Percentiles rank a stretch among this genome's conserved stretches.
Evolutionary conservation across 192 early-diverging fungal genomes (phyloP).

Genomic region (Gryganskiella cystojenkinii): DNA sequence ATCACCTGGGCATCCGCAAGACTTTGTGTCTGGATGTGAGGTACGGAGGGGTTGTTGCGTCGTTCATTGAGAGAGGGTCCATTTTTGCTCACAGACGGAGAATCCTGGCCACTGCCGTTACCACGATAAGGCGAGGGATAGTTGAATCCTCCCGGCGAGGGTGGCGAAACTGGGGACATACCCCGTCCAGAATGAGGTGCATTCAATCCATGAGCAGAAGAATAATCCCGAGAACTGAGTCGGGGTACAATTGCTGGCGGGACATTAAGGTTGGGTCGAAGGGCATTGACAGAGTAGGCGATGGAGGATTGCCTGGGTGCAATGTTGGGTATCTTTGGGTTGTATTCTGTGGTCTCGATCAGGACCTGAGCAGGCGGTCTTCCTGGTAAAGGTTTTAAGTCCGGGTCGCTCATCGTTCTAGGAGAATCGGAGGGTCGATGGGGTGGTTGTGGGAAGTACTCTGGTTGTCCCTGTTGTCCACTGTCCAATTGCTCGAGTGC

Average conservation of each 20-base stretch:
- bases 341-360: slow-evolving; percentile 38
- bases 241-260: slow-evolving; percentile 43
- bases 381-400: slow-evolving; percentile 11
- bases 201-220: slow-evolving; percentile 41
- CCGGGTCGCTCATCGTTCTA: slow-evolving; percentile 38
- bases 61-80: slow-evolving; percentile 40
- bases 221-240: slow-evolving; percentile 42
- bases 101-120: too few species aligned
- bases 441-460: slow-evolving; percentile 4
- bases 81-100: slow-evolving; percentile 15
- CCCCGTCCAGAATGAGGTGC: slow-evolving; percentile 30
- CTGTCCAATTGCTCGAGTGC: slow-evolving; percentile 33
- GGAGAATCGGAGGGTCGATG: slow-evolving; percentile 13
- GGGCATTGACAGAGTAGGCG: slow-evolving; percentile 30
- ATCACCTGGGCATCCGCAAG: slow-evolving; percentile 10
- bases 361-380: slow-evolving; percentile 30
- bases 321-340: slow-evolving; percentile 41
- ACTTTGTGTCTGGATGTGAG: slow-evolving; percentile 42
- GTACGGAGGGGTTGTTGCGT: slow-evolving; percentile 41
- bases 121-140: slow-evolving; percentile 11
- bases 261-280: slow-evolving; percentile 36
- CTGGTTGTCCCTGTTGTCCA: neutral
- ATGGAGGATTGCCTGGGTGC: slow-evolving; percentile 44
- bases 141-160: slow-evolving; percentile 27
- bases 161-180: slow-evolving; percentile 48